Conservation (phyloP, 768 basidiomycete genomes). For the Russula griseocarnosa region DNA sequence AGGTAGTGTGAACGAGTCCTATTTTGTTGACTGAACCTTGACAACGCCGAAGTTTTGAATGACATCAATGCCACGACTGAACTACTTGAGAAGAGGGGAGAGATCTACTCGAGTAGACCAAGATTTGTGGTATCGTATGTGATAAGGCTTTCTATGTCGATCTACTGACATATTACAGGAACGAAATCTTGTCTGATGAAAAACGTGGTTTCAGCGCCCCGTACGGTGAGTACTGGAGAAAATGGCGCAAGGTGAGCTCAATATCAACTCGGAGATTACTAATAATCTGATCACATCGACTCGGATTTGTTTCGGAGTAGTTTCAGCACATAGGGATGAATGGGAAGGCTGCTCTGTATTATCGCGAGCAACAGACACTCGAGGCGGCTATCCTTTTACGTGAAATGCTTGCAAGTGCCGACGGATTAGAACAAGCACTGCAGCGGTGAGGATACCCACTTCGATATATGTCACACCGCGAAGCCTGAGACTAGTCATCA, state of each 20-base stretch:
- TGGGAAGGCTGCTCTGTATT: conserved; percentile 4
- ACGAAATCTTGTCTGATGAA: conserved; percentile 24
- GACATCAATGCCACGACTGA: conserved; percentile 7
- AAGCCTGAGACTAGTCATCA: neutral
- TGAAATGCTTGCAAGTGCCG: conserved; percentile 10
- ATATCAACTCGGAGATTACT: neutral
- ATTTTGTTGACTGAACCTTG: neutral
- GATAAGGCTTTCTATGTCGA: neutral
- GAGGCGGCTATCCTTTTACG: conserved; percentile 20
- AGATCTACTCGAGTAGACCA: conserved; percentile 26
- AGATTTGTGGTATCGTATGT: conserved; percentile 21
- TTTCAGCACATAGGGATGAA: conserved; percentile 22
- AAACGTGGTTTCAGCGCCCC: conserved; percentile 18
- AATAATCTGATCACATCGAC: neutral
- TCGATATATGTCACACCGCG: neutral
- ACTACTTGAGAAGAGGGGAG: conserved; percentile 24
- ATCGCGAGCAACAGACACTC: conserved; percentile 21
- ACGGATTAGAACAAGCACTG: neutral
- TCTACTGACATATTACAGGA: neutral
- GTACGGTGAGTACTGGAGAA: conserved; percentile 14
- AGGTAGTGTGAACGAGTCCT: neutral
- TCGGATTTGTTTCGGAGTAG: neutral
- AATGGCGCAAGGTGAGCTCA: conserved; percentile 22
- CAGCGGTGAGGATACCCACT: conserved; percentile 11
- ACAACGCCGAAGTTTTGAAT: conserved; percentile 15